Evolutionary conservation across 2,329 filamentous ascomycete species (phyloP), one percentile per base, ranked within the genome.

Genomic region (Apiospora saccharicola): DNA sequence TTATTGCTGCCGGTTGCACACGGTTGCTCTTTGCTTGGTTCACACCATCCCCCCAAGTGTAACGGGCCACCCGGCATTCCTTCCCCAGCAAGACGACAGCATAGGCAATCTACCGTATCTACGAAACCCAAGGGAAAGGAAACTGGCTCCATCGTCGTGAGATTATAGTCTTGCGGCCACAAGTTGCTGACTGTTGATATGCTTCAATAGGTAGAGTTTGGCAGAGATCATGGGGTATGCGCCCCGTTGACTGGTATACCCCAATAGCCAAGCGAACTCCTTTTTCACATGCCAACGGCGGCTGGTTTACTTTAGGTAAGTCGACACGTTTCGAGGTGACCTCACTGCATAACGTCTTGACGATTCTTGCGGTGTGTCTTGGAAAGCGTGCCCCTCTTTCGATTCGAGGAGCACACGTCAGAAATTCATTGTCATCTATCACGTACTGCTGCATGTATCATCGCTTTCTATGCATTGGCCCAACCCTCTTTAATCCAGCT

Each of bases 281-380:
- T 24, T 64, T 64, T 64, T 64, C 57, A 64, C 57, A 64, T 64
- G 57, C 57, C 57, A 64, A 64, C 57, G 57, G 57, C 57, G 34
- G 57, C 34, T 41, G 57, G 30, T 37, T 22, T 41, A 37, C 57
- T 34, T 41, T 41, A 41, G 37, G 37, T 41, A 41, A 41, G 37
- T 8, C 14, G 57, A 64, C 57, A 64, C 19, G 19, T 34, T 64
- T 64, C 14, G 34, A 19, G 34, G 57, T 41, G 14, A 41, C 41
- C 22, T 34, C 57, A 64, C 41, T 37, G 57, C 57, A 64, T 64
- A 64, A 64, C 57, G 22, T 64, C 57, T 64, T 41, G 19, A 64
- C 41, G 57, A 64, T 64, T 64, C 34, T 64, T 64, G 57, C 34
- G 57, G 57, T 64, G 34, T 64, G 57, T n/a, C 30, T 41, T 64